phyloP scores from a whole-genome alignment of 768 basidiomycete species.

The Neoboletus subvelutipes region DNA sequence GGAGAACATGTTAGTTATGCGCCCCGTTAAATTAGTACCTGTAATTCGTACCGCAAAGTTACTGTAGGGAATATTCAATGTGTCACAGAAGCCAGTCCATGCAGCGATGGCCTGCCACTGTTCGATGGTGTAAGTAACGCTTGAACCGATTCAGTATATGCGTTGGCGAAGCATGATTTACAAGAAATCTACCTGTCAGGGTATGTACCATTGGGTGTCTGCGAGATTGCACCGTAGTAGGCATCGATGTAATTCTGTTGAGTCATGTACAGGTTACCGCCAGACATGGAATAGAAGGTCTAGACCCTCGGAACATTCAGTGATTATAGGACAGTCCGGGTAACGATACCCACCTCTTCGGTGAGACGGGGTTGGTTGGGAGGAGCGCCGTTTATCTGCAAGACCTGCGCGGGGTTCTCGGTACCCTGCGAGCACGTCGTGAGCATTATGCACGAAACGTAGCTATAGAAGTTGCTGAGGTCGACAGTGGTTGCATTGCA shows the following conservation, averaged over 20 bases:
- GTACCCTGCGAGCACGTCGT: constrained; percentile 6
- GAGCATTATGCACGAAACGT: constrained; percentile 22
- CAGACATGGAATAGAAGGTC: constrained; percentile 20
- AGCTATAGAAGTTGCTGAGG: constrained; percentile 19
- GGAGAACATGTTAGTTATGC: not conserved
- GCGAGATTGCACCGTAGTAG: constrained; percentile 21
- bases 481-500: constrained; percentile 21
- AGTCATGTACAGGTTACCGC: constrained; percentile 19
- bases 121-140: constrained; percentile 1
- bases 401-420: not conserved
- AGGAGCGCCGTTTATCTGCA: constrained; percentile 10
- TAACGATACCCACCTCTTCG: constrained; percentile 7
- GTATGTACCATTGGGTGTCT: constrained; percentile 19
- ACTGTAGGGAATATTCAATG: constrained; percentile 20
- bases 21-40: not conserved
- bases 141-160: constrained; percentile 2
- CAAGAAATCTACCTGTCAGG: constrained; percentile 11
- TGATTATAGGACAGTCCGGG: not conserved
- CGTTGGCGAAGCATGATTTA: not conserved
- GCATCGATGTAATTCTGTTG: constrained; percentile 25
- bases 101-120: constrained; percentile 23
- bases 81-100: constrained; percentile 24
- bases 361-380: constrained; percentile 17
- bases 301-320: not conserved
- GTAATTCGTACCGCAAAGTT: constrained; percentile 17